phyloP scores from a whole-genome alignment of 192 early-diverging fungal species.

The Coemansia javaensis region DNA sequence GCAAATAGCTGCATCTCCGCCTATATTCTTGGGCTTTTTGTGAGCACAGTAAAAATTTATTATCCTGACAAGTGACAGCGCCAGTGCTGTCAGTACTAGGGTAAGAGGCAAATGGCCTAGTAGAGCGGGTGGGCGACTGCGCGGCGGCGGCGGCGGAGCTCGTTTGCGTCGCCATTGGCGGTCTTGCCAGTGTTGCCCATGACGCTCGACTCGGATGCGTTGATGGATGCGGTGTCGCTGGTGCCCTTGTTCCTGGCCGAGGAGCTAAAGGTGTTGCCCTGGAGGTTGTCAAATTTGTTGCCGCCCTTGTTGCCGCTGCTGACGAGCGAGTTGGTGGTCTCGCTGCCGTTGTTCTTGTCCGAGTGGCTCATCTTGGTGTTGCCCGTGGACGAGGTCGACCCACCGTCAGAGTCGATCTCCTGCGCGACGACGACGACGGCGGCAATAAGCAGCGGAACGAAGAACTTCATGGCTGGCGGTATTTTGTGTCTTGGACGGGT shows the following conservation, averaged over 20 bases:
- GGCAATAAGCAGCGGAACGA: too few relatives aligned
- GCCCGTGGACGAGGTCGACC: too few relatives aligned
- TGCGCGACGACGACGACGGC: conserved; percentile 16
- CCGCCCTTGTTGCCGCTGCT: neutral
- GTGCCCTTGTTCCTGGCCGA: neutral
- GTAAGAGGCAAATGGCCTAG: too few relatives aligned
- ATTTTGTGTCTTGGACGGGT: too few relatives aligned
- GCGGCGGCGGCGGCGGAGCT: conserved; percentile 5
- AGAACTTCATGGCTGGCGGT: conserved; percentile 1
- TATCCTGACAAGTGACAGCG: too few relatives aligned
- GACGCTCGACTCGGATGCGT: conserved; percentile 2
- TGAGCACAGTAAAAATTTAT: too few relatives aligned
- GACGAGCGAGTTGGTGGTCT: neutral
- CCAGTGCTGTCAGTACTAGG: too few relatives aligned
- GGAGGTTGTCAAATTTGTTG: conserved; percentile 12
- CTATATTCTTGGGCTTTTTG: too few relatives aligned
- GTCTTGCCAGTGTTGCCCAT: conserved; percentile 11
- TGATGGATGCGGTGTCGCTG: neutral
- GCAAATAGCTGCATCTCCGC: too few relatives aligned
- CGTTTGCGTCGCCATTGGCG: conserved; percentile 14
- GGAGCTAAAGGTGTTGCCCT: neutral
- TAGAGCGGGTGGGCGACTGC: too few relatives aligned
- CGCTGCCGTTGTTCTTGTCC: conserved; percentile 8
- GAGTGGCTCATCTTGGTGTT: too few relatives aligned
- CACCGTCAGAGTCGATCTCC: neutral